Percentiles rank a stretch among this genome's conserved stretches.
Evolutionary conservation across 495 filamentous ascomycete species (phyloP).

Genomic region (Rhypophila decipiens): DNA sequence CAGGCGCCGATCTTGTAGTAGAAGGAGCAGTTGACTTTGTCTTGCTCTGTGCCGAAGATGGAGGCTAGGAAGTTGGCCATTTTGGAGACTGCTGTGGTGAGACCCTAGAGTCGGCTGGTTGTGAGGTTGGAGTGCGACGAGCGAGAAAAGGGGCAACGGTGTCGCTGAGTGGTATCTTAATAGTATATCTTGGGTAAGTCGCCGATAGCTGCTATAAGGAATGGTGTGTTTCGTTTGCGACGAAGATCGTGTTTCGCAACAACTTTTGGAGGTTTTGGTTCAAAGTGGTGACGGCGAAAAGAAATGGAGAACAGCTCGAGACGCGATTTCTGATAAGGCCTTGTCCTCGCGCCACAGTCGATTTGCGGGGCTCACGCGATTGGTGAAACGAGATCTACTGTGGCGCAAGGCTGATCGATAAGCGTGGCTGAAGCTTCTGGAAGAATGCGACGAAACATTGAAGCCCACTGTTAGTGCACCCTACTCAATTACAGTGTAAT

Average conservation of each 20-base stretch:
- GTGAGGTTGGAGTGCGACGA: not conserved
- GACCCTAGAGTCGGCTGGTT: not conserved
- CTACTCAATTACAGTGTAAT: no score
- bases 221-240: not conserved
- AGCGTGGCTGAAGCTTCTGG: conserved; percentile 16
- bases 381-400: not conserved
- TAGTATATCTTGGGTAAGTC: not conserved
- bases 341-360: conserved; percentile 3
- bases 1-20: conserved; percentile 78
- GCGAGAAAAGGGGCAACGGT: not conserved
- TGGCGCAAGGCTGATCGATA: conserved; percentile 5
- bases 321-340: not conserved
- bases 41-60: conserved; percentile 99
- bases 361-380: not conserved
- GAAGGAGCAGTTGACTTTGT: conserved; percentile 63
- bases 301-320: not conserved
- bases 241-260: not conserved
- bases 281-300: not conserved
- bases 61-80: conserved; percentile 97
- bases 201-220: not conserved
- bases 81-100: conserved; percentile 7
- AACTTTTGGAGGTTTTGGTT: not conserved
- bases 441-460: no score
- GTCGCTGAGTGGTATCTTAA: no score
- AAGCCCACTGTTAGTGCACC: no score